Percentiles rank a stretch among this genome's conserved stretches.
Conservation (phyloP, 164 flowering plant genomes). For the Malania oleifera region DNA sequence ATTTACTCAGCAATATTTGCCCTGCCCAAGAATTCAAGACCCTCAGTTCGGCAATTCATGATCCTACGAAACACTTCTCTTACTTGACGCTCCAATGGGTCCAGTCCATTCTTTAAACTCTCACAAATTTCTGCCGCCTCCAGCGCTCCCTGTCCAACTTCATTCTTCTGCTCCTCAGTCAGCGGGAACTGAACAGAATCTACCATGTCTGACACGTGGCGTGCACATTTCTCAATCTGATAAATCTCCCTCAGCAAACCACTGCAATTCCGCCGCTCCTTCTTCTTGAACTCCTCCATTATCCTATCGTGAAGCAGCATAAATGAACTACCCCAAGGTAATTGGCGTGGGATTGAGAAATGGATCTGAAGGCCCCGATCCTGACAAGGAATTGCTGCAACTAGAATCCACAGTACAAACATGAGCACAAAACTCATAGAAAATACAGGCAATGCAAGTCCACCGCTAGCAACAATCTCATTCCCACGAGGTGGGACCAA, state of each 20-base stretch:
- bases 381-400: constrained; percentile 96
- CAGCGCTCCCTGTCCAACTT: constrained; percentile 50
- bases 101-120: constrained; percentile 52
- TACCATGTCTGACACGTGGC: constrained; percentile 51
- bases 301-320: constrained; percentile 67
- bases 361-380: constrained; percentile 84
- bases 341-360: constrained; percentile 57
- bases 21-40: constrained; percentile 57
- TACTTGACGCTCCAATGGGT: constrained; percentile 76
- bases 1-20: constrained; percentile 30
- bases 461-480: constrained; percentile 57
- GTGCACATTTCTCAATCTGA: constrained; percentile 60
- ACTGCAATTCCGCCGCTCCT: constrained; percentile 60
- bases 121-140: constrained; percentile 48
- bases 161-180: constrained; percentile 54
- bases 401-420: constrained; percentile 86
- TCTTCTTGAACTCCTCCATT: constrained; percentile 73
- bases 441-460: constrained; percentile 61
- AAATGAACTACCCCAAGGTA: constrained; percentile 59
- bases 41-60: constrained; percentile 72
- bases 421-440: constrained; percentile 64
- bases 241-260: constrained; percentile 79
- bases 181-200: constrained; percentile 65
- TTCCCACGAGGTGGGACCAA: constrained; percentile 46
- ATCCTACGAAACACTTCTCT: constrained; percentile 85